These are phyloP conservation scores for Neofusicoccum laricinum DNA, from an alignment of 2,329 filamentous ascomycete genomes.

Conservation along the genomic window DNA sequence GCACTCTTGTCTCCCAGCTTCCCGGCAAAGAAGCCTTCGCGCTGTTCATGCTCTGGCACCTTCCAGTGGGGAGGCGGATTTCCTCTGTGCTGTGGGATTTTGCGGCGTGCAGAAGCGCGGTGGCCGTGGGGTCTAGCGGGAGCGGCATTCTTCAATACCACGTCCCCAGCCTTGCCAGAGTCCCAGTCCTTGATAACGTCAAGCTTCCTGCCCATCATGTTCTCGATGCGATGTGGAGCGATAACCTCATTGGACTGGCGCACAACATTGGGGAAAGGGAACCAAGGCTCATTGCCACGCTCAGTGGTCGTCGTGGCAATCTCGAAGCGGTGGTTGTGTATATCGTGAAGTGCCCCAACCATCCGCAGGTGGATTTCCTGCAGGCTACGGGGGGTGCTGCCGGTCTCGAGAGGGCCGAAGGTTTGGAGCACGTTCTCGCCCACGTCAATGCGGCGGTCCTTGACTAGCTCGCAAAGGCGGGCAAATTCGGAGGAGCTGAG, in stretches of 20 bases:
- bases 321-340: neutral
- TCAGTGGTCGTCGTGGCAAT: neutral
- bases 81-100: neutral
- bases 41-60: neutral
- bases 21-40: neutral
- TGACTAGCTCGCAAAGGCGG: neutral
- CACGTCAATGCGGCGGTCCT: neutral
- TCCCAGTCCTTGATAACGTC: slow-evolving; percentile 6
- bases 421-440: slow-evolving; percentile 4
- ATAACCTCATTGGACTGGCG: neutral
- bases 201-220: neutral
- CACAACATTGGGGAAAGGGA: slow-evolving; percentile 9
- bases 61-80: neutral
- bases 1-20: neutral
- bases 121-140: neutral
- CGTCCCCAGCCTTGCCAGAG: neutral
- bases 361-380: neutral
- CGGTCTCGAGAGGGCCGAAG: neutral
- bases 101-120: neutral
- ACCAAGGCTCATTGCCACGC: slow-evolving; percentile 12
- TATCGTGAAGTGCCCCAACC: neutral
- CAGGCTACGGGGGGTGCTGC: neutral
- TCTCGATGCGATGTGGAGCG: neutral
- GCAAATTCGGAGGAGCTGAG: neutral
- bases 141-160: neutral